phyloP scores from a whole-genome alignment of 2,329 filamentous ascomycete species.

The Fusarium nygamai region DNA sequence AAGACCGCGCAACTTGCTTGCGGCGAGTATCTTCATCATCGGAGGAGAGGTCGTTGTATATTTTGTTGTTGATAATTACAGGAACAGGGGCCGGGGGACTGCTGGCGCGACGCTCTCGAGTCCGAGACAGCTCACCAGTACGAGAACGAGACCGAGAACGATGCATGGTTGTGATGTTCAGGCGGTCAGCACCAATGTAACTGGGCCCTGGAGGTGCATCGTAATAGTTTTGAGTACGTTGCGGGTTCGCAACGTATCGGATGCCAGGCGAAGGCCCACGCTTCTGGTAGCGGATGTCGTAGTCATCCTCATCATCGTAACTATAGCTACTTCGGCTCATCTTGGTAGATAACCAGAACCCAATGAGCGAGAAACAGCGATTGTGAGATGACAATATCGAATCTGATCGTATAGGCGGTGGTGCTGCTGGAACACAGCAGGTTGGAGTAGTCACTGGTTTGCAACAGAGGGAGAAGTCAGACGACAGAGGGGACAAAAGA shows the following conservation, averaged over 20 bases:
- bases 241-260: constrained; percentile 58
- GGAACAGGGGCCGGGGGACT: constrained; percentile 54
- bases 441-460: background rate
- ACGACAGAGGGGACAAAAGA: background rate
- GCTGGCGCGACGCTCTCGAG: constrained; percentile 57
- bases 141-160: constrained; percentile 44
- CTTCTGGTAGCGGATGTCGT: constrained; percentile 61
- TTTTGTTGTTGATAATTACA: constrained; percentile 67
- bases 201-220: constrained; percentile 54
- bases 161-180: constrained; percentile 55
- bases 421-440: background rate
- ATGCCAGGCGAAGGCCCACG: constrained; percentile 54
- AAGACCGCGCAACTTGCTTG: constrained; percentile 43
- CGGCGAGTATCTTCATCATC: constrained; percentile 49
- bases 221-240: constrained; percentile 50
- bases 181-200: constrained; percentile 57
- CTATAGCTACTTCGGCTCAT: constrained; percentile 53
- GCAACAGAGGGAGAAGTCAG: background rate
- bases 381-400: background rate
- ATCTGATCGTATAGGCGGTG: background rate
- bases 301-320: constrained; percentile 64
- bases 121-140: constrained; percentile 56
- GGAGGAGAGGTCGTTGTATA: constrained; percentile 60
- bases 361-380: background rate
- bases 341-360: background rate